These are phyloP conservation scores for Aspergillaceae sp. DNA, from an alignment of 2,329 filamentous ascomycete species.

Conservation along the genomic window DNA sequence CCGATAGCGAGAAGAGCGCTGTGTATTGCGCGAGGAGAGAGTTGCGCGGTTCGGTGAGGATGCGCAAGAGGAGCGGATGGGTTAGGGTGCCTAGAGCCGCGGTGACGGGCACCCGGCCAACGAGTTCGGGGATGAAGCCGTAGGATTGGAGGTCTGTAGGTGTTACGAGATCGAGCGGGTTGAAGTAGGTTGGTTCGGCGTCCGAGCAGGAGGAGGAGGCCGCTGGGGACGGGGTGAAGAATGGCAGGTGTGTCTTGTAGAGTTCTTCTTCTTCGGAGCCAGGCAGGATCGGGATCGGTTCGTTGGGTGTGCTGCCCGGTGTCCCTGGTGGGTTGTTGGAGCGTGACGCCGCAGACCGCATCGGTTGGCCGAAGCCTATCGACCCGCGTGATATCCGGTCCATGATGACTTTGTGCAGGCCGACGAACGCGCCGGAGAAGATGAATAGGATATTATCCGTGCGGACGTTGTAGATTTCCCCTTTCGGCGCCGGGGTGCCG, in stretches of 20 bases:
- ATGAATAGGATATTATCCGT: constrained; percentile 97
- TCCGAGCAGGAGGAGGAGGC: constrained; percentile 35
- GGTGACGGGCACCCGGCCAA: constrained; percentile 87
- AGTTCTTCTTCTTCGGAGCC: constrained; percentile 57
- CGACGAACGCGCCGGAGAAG: constrained; percentile 90
- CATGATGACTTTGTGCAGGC: constrained; percentile 77
- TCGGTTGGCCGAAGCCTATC: constrained; percentile 83
- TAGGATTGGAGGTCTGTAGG: constrained; percentile 72
- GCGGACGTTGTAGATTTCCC: constrained; percentile 63
- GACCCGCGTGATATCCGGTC: constrained; percentile 78
- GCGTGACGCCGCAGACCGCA: constrained; percentile 46
- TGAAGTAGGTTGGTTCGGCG: constrained; percentile 43
- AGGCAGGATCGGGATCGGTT: constrained; percentile 46
- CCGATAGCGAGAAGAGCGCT: constrained; percentile 73
- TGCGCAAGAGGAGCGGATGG: constrained; percentile 62
- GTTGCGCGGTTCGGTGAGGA: constrained; percentile 87
- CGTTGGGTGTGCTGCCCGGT: constrained; percentile 17
- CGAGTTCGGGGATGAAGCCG: constrained; percentile 89
- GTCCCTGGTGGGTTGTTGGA: constrained; percentile 18
- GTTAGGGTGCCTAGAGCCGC: constrained; percentile 73
- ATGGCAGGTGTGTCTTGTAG: constrained; percentile 52
- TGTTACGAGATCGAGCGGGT: constrained; percentile 61
- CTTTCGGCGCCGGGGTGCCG: constrained; percentile 37
- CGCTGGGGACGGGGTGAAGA: constrained; percentile 34
- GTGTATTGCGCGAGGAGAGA: constrained; percentile 82